Conservation (phyloP, 352 stramenopile species). For the Pythium angustatum region DNA sequence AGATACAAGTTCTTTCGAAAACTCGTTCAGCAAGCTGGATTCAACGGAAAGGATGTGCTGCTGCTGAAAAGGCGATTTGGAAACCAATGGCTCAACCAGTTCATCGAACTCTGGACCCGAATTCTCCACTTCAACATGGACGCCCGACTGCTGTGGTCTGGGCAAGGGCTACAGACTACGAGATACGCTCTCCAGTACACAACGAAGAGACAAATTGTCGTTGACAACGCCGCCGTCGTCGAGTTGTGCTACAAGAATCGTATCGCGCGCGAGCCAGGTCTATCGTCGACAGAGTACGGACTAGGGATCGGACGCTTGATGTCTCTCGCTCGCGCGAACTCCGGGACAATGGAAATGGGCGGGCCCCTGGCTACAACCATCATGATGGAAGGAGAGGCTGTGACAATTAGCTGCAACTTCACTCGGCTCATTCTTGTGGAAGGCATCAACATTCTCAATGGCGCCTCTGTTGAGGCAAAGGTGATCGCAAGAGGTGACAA, state of each 20-base stretch:
- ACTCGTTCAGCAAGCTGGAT: not conserved
- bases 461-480: not conserved
- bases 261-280: not conserved
- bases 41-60: not conserved
- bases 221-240: not conserved
- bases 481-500: not conserved
- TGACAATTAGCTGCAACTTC: not conserved
- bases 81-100: not conserved
- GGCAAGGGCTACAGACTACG: not conserved
- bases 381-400: not conserved
- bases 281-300: not conserved
- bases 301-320: not conserved
- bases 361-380: not conserved
- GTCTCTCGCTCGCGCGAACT: not conserved
- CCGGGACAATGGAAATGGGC: not conserved
- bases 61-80: not conserved
- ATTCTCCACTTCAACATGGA: not conserved
- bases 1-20: not conserved
- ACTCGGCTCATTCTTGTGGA: not conserved
- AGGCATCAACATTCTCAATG: not conserved
- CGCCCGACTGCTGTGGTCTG: not conserved
- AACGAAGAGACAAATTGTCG: not conserved
- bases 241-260: not conserved
- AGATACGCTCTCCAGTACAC: not conserved
- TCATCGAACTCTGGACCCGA: not conserved